A percentile compares a stretch with the other conserved stretches of the same genome.
These are phyloP conservation scores for Plicaturopsis crispa DNA, from an alignment of 768 basidiomycete genomes.

Conservation along the genomic window DNA sequence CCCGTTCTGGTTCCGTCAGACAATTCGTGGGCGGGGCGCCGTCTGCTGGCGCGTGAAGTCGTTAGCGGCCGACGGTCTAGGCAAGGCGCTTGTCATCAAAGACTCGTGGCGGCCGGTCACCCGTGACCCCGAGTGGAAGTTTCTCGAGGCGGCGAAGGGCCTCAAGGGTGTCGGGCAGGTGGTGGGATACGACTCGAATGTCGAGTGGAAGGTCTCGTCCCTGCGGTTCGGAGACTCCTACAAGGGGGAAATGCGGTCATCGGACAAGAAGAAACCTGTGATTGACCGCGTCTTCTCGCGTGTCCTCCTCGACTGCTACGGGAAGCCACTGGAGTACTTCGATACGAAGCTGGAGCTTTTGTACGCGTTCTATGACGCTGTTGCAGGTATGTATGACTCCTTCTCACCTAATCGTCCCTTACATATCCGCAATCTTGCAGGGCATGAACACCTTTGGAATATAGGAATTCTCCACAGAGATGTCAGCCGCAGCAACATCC, in stretches of 20 bases:
- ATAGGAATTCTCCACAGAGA: slow-evolving; percentile 18
- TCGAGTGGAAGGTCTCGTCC: no score
- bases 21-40: slow-evolving; percentile 15
- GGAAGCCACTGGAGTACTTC: no score
- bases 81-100: slow-evolving; percentile 16
- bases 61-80: no score
- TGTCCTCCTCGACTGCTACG: no score
- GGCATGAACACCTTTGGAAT: slow-evolving; percentile 11
- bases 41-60: slow-evolving; percentile 12
- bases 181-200: slow-evolving; percentile 4
- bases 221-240: no score
- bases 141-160: slow-evolving; percentile 8
- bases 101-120: slow-evolving; percentile 13
- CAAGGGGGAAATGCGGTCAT: no score
- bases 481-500: slow-evolving; percentile 18
- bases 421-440: no score
- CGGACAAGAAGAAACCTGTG: no score
- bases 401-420: no score
- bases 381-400: no score
- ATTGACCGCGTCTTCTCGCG: no score
- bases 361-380: no score
- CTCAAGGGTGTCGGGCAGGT: slow-evolving; percentile 14
- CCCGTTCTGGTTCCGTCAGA: slow-evolving; percentile 8
- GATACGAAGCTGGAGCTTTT: slow-evolving; percentile 2
- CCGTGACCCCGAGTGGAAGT: slow-evolving; percentile 5